These are phyloP conservation scores for Pseudocercospora macadamiae DNA, from an alignment of 2,329 filamentous ascomycete genomes.

Conservation along the genomic window DNA sequence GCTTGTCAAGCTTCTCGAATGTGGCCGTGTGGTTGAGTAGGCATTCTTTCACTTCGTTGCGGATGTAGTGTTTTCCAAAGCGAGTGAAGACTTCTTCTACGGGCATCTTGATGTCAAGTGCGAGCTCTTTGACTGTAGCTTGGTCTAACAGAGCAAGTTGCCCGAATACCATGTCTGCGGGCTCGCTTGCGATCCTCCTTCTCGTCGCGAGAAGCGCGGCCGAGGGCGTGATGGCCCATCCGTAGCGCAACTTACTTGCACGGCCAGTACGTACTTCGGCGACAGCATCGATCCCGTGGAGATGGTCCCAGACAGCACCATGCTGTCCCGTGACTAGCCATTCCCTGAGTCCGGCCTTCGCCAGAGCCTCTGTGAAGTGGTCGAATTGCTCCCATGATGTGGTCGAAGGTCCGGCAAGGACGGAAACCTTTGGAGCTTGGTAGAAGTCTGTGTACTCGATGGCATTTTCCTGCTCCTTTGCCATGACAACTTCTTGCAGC, in stretches of 20 bases:
- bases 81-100: not conserved
- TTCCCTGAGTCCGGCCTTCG: not conserved
- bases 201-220: not conserved
- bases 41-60: constrained; percentile 5
- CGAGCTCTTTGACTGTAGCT: not conserved
- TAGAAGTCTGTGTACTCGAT: not conserved
- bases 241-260: not conserved
- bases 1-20: not conserved
- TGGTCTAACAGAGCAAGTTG: not conserved
- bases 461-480: not conserved
- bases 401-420: not conserved
- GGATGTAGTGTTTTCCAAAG: constrained; percentile 8
- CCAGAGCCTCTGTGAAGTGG: constrained; percentile 1
- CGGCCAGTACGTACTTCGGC: constrained; percentile 1
- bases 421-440: not conserved
- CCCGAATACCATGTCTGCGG: constrained; percentile 6
- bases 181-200: not conserved
- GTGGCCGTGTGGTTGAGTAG: constrained; percentile 8
- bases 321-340: constrained; percentile 1
- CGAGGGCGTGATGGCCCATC: not conserved
- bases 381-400: constrained; percentile 2
- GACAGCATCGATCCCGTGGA: constrained; percentile 6
- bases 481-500: constrained; percentile 5
- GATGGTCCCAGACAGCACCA: constrained; percentile 1
- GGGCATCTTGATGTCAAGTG: not conserved